phyloP scores from a whole-genome alignment of 177 flowering plant genomes.

The Vitis hybrid region DNA sequence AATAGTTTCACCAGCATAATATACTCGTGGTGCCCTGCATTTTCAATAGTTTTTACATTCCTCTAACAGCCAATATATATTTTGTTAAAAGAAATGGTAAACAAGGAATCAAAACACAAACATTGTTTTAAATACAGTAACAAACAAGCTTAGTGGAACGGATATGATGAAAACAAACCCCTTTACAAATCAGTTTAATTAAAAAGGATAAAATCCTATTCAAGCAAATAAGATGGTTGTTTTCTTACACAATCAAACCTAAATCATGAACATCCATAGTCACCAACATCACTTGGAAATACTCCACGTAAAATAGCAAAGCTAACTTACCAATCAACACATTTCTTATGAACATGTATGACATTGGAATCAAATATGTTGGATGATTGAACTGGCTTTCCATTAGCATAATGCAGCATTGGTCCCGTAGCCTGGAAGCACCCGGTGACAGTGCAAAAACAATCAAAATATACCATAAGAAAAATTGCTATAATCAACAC shows the following conservation, averaged over 20 bases:
- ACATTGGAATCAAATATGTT: conserved; percentile 23
- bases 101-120: too few species aligned
- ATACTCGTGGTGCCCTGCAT: conserved; percentile 85
- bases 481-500: not conserved
- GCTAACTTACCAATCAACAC: conserved; percentile 75
- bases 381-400: conserved; percentile 31
- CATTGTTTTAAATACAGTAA: too few species aligned
- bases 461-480: not conserved
- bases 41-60: not conserved
- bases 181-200: not conserved
- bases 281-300: not conserved
- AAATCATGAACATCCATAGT: not conserved
- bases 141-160: too few species aligned
- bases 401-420: conserved; percentile 59
- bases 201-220: not conserved
- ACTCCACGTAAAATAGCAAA: not conserved
- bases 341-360: conserved; percentile 68
- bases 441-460: not conserved
- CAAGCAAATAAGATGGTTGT: not conserved
- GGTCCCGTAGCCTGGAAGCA: conserved; percentile 60
- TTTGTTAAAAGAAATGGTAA: too few species aligned
- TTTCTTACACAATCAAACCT: not conserved
- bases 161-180: not conserved
- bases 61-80: not conserved
- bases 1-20: conserved; percentile 53